A percentile compares a stretch with the other conserved stretches of the same genome.
These are phyloP conservation scores for Boletus insuetus DNA, from an alignment of 768 basidiomycete species.

Conservation along the genomic window DNA sequence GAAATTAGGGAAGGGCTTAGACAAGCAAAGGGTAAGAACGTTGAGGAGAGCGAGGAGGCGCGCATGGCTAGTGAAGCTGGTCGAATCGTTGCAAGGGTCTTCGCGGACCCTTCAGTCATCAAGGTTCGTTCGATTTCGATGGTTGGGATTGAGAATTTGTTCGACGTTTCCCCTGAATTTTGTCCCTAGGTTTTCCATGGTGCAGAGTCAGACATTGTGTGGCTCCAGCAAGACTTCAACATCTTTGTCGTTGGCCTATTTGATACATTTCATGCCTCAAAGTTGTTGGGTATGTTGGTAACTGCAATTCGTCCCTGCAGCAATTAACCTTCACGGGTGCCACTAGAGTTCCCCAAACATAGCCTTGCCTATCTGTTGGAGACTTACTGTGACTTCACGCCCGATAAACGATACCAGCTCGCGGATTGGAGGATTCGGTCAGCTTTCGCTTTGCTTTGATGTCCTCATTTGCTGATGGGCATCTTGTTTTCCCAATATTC, in stretches of 20 bases:
- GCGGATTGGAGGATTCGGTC: conserved; percentile 97
- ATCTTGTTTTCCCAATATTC: background rate
- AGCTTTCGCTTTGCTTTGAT: conserved; percentile 13
- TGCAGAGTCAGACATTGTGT: conserved; percentile 89
- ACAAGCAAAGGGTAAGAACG: conserved; percentile 47
- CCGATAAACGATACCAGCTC: conserved; percentile 95
- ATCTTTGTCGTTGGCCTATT: conserved; percentile 95
- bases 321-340: background rate
- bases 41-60: conserved; percentile 9
- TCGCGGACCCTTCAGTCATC: conserved; percentile 79
- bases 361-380: conserved; percentile 81
- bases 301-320: background rate
- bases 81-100: conserved; percentile 50
- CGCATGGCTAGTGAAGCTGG: conserved; percentile 25
- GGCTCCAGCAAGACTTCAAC: conserved; percentile 96
- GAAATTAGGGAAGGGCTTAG: conserved; percentile 69
- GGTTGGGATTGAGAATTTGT: background rate
- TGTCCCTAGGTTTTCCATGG: conserved; percentile 82
- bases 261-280: conserved; percentile 95
- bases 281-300: conserved; percentile 57
- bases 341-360: conserved; percentile 74
- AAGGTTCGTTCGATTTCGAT: conserved; percentile 52
- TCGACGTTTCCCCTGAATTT: background rate
- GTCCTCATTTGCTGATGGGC: background rate
- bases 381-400: conserved; percentile 84